Conservation (phyloP, 73 alveolate species). For the Loxodes magnus region DNA sequence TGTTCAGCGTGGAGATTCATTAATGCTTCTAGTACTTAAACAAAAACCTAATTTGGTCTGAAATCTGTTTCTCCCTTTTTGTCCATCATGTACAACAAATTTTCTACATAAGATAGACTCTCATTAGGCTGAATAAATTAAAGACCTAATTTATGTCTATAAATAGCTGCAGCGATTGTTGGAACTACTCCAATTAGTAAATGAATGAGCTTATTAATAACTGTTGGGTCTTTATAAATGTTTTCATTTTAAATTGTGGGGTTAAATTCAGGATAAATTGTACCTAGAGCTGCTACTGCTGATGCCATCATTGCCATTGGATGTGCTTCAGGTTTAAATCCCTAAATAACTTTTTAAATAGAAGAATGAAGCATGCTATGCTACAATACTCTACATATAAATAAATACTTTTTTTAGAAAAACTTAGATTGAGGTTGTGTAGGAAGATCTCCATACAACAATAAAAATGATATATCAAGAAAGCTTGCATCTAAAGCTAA, state of each 20-base stretch:
- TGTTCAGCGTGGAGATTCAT: constrained; percentile 87
- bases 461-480: constrained; percentile 73
- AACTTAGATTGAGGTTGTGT: constrained; percentile 39
- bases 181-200: constrained; percentile 58
- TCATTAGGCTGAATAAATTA: constrained; percentile 51
- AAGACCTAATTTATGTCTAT: constrained; percentile 72
- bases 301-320: constrained; percentile 89
- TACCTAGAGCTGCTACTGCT: constrained; percentile 65
- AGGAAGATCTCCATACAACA: constrained; percentile 86
- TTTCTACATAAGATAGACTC: constrained; percentile 60
- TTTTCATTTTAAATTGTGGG: constrained; percentile 68
- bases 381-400: neutral
- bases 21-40: constrained; percentile 64
- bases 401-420: too few species aligned
- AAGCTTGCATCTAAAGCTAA: constrained; percentile 75
- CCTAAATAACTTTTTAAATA: constrained; percentile 34
- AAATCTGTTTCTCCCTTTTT: constrained; percentile 33
- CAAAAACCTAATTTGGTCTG: constrained; percentile 64
- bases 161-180: constrained; percentile 60
- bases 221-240: constrained; percentile 33
- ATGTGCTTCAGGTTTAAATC: constrained; percentile 83
- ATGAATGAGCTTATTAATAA: constrained; percentile 50
- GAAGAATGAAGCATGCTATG: constrained; percentile 7
- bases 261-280: constrained; percentile 85
- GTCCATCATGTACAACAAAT: constrained; percentile 82